These are phyloP conservation scores for Geranium incanum DNA, from an alignment of 441 rosid species.

Conservation along the genomic window DNA sequence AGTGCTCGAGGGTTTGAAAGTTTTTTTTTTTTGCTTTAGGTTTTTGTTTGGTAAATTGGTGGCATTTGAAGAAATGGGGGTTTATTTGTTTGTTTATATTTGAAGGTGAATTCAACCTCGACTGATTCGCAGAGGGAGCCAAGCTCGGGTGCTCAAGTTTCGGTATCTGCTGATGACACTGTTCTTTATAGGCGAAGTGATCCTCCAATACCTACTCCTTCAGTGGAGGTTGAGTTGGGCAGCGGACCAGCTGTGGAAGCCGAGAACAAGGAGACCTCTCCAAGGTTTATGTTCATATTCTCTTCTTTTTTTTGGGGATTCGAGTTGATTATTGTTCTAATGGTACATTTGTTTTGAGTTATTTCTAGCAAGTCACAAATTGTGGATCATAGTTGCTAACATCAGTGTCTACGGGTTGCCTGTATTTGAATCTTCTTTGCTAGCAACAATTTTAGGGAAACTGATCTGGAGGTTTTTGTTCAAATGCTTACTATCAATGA, in stretches of 20 bases:
- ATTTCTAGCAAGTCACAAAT: not conserved
- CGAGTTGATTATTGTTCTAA: not conserved
- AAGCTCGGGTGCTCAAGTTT: slow-evolving; percentile 20
- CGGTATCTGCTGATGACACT: slow-evolving; percentile 21
- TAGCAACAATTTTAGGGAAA: not conserved
- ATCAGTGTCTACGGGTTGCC: not conserved
- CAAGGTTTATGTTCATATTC: not conserved
- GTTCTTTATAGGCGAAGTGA: slow-evolving; percentile 20
- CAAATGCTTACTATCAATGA: not conserved
- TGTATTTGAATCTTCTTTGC: not conserved
- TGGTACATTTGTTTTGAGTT: not conserved
- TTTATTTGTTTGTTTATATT: slow-evolving; percentile 8
- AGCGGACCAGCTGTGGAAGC: not conserved
- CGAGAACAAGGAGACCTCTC: not conserved
- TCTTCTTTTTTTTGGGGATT: not conserved
- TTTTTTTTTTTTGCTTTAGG: not conserved
- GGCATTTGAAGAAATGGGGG: not conserved
- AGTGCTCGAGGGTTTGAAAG: not conserved
- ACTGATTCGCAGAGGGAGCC: slow-evolving; percentile 30
- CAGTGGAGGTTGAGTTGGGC: not conserved
- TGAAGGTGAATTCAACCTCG: slow-evolving; percentile 35
- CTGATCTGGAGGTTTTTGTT: not conserved
- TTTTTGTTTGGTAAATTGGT: slow-evolving; percentile 4
- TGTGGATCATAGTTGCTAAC: not conserved
- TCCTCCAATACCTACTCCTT: slow-evolving; percentile 17